Evolutionary conservation across 768 basidiomycete genomes (phyloP), one percentile per base, ranked within the genome.

Genomic region (Cystobasidium ongulense): DNA sequence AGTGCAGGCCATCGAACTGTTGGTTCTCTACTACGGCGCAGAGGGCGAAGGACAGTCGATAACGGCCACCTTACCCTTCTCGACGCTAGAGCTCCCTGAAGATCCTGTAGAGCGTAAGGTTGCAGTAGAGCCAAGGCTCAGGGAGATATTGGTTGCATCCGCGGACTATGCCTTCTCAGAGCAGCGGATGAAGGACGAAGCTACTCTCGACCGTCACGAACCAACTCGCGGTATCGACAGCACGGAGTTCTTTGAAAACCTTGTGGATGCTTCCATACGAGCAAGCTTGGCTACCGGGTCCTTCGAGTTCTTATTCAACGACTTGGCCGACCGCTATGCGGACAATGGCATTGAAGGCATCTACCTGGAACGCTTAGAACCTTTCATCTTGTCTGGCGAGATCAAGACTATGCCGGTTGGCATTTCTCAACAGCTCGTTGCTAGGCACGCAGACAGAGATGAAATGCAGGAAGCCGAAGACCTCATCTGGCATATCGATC

Each of bases 401-500:
- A 85, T 97, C 31, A 86, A 84, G 7, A 83, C 86, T 57, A 86
- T 94, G 2, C 93, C 96, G 15, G 92, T 95, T 10, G 87, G 88
- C 39, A 88, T 99, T 73, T 90, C 91, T 4, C 92, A 99, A 80
- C 85, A 86, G 68, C 83, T 99, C 29, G 85, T 98, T 63, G 85
- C 86, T 0, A 82, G 90, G 52, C 90, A 96, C 77, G 90, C 89
- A 57, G 86, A 87, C 36, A 85, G 87, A 53, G 84, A 83, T 15
- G 86, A 88, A 39, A 87, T 88, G 8, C 89, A 90, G 62, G 84
- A 87, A 1, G 90, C 89, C 0, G 94, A 99, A 80, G 86, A 87
- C 35, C 84, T 97, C 72, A 95, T 99, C 68, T 97, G 93, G 92
- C 91, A 95, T 79, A 91, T 97, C 76, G 91, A 96, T 77, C 92